Percentiles rank a stretch among this genome's conserved stretches.
phyloP scores from a whole-genome alignment of 1,139 yeast genomes.

The Fermentozyma sake region DNA sequence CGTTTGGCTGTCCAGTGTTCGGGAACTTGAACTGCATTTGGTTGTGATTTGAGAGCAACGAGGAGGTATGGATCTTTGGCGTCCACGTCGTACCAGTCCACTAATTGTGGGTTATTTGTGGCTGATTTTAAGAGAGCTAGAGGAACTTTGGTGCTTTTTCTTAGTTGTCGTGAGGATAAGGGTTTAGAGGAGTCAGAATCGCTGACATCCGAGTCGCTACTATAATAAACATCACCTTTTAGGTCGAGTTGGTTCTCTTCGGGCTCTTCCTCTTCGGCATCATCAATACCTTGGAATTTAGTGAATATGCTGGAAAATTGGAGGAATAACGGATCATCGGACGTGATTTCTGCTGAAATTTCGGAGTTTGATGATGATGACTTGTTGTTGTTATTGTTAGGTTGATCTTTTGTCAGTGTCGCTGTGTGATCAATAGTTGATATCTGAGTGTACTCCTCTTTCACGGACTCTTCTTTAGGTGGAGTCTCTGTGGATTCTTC shows the following conservation, averaged over 20 bases:
- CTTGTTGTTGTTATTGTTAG: too few relatives aligned
- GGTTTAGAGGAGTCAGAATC: constrained; percentile 3
- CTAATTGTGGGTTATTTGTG: constrained; percentile 61
- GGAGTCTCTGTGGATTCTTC: too few relatives aligned
- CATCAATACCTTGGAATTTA: constrained; percentile 31
- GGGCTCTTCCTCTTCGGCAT: constrained; percentile 15
- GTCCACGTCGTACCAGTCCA: constrained; percentile 87
- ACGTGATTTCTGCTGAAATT: too few relatives aligned
- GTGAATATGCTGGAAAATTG: constrained; percentile 41
- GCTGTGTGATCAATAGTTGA: too few relatives aligned
- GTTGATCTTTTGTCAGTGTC: too few relatives aligned
- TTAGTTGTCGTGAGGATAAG: constrained; percentile 40
- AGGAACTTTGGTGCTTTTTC: constrained; percentile 54
- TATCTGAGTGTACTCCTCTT: too few relatives aligned
- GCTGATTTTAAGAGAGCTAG: constrained; percentile 64
- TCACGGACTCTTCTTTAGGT: too few relatives aligned
- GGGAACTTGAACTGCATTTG: constrained; percentile 76
- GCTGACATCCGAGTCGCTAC: constrained; percentile 7
- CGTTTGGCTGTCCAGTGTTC: constrained; percentile 78
- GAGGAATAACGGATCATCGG: constrained; percentile 31
- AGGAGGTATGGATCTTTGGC: constrained; percentile 72
- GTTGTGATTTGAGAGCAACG: constrained; percentile 59
- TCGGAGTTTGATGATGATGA: too few relatives aligned
- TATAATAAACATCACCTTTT: not conserved
- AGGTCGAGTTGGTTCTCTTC: constrained; percentile 1